Percentiles rank a stretch among this genome's conserved stretches.
These are phyloP conservation scores for Starmera dryadoides DNA, from an alignment of 805 yeast genomes.

Conservation along the genomic window DNA sequence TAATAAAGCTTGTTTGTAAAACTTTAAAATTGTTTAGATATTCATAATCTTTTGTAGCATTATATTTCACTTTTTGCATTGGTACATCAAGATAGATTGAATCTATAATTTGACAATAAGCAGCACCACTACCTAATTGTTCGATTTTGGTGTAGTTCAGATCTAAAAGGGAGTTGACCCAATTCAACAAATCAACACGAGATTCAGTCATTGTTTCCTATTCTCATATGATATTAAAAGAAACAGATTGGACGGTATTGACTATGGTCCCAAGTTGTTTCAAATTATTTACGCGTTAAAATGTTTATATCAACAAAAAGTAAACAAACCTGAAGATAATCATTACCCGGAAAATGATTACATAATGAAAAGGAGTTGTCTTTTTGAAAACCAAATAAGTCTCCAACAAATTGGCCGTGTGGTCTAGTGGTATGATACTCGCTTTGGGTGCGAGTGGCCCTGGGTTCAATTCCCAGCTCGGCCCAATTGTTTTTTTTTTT, in stretches of 20 bases:
- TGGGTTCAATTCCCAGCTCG: conserved; percentile 1
- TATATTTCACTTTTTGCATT: conserved; percentile 67
- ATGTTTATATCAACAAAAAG: too few relatives aligned
- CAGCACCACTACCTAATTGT: conserved; percentile 94
- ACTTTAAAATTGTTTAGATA: conserved; percentile 76
- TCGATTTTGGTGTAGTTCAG: conserved; percentile 73
- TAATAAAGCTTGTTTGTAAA: conserved; percentile 71
- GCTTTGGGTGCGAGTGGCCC: conserved; percentile 1
- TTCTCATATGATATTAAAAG: too few relatives aligned
- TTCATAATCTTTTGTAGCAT: conserved; percentile 68
- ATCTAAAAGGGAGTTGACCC: conserved; percentile 73
- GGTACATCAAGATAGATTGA: conserved; percentile 79
- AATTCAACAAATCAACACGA: conserved; percentile 71
- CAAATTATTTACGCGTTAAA: too few relatives aligned
- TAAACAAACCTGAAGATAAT: too few relatives aligned
- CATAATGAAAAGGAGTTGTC: too few relatives aligned
- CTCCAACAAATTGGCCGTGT: not conserved
- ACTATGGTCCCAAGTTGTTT: too few relatives aligned
- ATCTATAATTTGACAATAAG: conserved; percentile 88
- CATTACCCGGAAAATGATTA: too few relatives aligned
- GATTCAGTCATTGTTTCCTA: conserved; percentile 47
- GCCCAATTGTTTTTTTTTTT: not conserved
- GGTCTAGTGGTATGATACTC: conserved; percentile 1
- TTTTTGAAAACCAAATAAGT: too few relatives aligned
- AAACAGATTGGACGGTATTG: too few relatives aligned